phyloP scores from a whole-genome alignment of 306 rosid genomes.

The Cucumis hystrix region DNA sequence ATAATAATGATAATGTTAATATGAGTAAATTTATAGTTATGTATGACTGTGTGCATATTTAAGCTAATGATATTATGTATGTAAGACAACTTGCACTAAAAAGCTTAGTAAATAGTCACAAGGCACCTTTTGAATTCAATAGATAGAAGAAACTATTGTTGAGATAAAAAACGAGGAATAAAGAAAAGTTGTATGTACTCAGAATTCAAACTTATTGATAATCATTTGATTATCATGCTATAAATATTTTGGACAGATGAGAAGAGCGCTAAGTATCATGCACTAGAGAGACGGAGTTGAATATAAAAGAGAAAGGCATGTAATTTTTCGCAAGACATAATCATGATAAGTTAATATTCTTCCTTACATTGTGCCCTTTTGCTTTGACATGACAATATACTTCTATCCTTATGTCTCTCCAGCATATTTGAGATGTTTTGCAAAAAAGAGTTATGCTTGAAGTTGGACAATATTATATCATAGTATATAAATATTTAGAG shows the following conservation, averaged over 20 bases:
- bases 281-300: slow-evolving; percentile 99
- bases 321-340: slow-evolving; percentile 62
- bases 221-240: no score
- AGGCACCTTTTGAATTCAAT: no score
- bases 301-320: slow-evolving; percentile 83
- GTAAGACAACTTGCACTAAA: background rate
- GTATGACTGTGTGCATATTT: no score
- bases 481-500: no score
- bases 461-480: no score
- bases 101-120: background rate
- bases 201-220: background rate
- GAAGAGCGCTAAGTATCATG: slow-evolving; percentile 93
- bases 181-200: background rate
- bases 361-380: background rate
- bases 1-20: no score
- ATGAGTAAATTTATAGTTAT: no score
- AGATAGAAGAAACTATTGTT: no score
- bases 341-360: background rate
- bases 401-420: background rate
- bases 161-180: background rate
- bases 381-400: background rate
- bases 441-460: no score
- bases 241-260: slow-evolving; percentile 51
- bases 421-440: no score
- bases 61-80: no score